Conservation (phyloP, 1,284 basidiomycete genomes). For the Puccinia sorghi region DNA sequence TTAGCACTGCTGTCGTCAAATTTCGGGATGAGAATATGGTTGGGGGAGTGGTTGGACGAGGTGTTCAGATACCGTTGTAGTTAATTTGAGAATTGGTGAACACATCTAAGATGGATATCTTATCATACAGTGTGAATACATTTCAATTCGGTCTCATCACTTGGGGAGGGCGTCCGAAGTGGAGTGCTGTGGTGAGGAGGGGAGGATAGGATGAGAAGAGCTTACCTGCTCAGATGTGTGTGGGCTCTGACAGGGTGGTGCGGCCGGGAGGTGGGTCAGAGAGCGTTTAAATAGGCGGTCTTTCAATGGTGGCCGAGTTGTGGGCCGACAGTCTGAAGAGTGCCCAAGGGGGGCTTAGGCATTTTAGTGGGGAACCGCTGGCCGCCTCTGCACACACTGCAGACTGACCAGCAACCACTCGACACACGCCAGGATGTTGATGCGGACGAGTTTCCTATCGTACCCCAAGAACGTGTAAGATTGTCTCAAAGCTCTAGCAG, state of each 20-base stretch:
- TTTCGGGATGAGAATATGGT: no score
- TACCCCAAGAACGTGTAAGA: background rate
- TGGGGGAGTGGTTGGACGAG: background rate
- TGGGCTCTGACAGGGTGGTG: no score
- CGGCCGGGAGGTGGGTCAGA: no score
- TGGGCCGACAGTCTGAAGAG: background rate
- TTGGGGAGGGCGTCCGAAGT: background rate
- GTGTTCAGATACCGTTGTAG: constrained; percentile 34
- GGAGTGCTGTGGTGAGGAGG: background rate
- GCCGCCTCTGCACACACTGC: no score
- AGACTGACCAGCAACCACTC: no score
- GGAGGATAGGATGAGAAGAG: background rate
- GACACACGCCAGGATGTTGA: background rate
- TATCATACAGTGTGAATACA: constrained; percentile 42
- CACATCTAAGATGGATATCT: constrained; percentile 21
- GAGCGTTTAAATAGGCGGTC: no score
- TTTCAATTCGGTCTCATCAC: constrained; percentile 16
- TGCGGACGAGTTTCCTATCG: background rate
- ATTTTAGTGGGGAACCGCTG: no score
- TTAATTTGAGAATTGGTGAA: constrained; percentile 24
- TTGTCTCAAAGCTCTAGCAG: background rate
- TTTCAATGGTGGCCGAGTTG: background rate
- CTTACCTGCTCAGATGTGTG: background rate
- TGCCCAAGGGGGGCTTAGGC: no score
- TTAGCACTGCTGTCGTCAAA: no score